Base-by-base conservation (phyloP, 2,329 filamentous ascomycete genomes). In the Clarireedia monteithiana region DNA sequence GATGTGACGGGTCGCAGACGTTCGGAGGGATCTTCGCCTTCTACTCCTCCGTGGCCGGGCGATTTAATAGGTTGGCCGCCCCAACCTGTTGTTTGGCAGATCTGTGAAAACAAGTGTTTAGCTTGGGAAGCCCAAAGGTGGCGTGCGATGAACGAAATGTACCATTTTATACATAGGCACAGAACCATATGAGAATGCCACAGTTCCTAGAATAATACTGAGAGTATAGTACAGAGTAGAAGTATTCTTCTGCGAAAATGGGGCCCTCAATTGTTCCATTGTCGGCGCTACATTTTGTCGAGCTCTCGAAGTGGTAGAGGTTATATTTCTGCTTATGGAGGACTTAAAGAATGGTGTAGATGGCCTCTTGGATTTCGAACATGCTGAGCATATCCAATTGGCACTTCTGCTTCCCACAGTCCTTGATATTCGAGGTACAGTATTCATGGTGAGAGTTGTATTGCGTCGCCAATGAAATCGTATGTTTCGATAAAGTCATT, bases 141-240 rank as follows among this genome's bases (percentile, higher is more conserved):
- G 50, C 48, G n/a, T 23, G 6, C 17, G 10, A 6, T 30, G 26
- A 9, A 15, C 5, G 14, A 17, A 50, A 55, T 72, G 42, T 70
- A 88, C 86, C 86, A 91, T 92, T 72, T 92, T 92, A 72, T 95
- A 95, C 69, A 94, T 75, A 1, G 89, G 89, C 49, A 94, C 89
- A 10, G 87, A 90, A 63, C 88, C 88, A 68, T 94, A 94, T 1
- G 88, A 87, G 38, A 94, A 74, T 3, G 88, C 88, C 20, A 91
- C 85, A 5, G 88, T 91, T 55, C 86, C 88, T 52, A 94, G 73
- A 57, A 92, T 90, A 59, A 89, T 76, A 68, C 86, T 90, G 60
- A 91, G 71, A 14, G 84, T 82, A 69, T 92, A 94, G 74, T 83
- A 85, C 79, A 84, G 75, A 7, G 80, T 84, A 7, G 86, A 86